phyloP scores from a whole-genome alignment of 2,329 filamentous ascomycete genomes.

The Celoporthe dispersa region DNA sequence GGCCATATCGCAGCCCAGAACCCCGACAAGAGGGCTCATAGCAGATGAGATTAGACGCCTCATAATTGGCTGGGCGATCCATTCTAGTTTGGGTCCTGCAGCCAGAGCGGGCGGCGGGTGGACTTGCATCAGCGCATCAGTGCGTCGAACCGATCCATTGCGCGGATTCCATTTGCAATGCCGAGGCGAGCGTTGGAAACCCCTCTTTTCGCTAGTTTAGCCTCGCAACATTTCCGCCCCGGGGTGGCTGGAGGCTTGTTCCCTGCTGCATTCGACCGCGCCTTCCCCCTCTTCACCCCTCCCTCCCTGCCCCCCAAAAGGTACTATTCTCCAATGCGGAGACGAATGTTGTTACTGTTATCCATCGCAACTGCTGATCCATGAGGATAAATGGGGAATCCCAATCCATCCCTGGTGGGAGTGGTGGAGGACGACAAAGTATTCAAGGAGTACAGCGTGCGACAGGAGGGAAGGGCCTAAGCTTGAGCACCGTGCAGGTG shows the following conservation, averaged over 20 bases:
- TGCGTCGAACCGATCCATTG: background rate
- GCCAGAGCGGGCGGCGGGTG: background rate
- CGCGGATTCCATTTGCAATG: slow-evolving; percentile 4
- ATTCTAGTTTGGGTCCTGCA: background rate
- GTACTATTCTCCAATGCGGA: slow-evolving; percentile 13
- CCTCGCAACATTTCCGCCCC: background rate
- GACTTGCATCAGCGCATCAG: slow-evolving; percentile 1
- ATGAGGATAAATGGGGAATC: background rate
- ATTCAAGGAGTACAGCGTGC: background rate
- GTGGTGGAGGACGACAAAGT: background rate
- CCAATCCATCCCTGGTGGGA: background rate
- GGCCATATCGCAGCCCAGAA: background rate
- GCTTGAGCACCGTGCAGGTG: background rate
- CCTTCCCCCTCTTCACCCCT: background rate
- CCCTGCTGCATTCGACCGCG: background rate
- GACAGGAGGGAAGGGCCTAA: background rate
- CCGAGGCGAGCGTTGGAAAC: slow-evolving; percentile 9
- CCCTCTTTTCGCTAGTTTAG: slow-evolving; percentile 14
- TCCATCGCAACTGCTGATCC: background rate
- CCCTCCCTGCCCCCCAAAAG: background rate
- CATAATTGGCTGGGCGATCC: background rate
- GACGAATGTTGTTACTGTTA: background rate
- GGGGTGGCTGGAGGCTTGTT: slow-evolving; percentile 13
- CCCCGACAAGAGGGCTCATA: background rate
- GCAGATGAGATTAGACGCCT: background rate